A percentile compares a stretch with the other conserved stretches of the same genome.
Conservation (phyloP, 1,284 basidiomycete genomes). For the Microbotryum silenes-acaulis region DNA sequence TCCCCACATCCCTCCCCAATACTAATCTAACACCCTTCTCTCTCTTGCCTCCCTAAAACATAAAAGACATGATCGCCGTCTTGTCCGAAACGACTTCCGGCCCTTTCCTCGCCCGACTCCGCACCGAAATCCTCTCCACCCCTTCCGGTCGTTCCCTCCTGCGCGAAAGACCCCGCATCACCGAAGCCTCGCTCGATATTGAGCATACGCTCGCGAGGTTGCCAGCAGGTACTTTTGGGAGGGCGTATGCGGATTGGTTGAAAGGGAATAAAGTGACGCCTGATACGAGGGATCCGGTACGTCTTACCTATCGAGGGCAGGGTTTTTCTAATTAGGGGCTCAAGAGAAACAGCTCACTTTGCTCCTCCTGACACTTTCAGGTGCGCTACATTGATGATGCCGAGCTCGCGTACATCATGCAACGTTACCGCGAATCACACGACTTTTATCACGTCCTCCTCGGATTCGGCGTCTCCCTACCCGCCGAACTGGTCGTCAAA, state of each 20-base stretch:
- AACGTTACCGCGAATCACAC: constrained; percentile 94
- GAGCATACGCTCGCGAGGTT: constrained; percentile 53
- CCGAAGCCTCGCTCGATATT: constrained; percentile 68
- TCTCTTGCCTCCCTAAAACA: neutral
- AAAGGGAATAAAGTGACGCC: constrained; percentile 85
- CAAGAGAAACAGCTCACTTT: constrained; percentile 14
- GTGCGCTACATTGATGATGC: constrained; percentile 90
- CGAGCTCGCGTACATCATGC: constrained; percentile 92
- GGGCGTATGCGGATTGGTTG: constrained; percentile 85
- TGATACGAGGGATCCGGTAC: constrained; percentile 82
- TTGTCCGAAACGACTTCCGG: constrained; percentile 84
- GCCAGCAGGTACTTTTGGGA: constrained; percentile 74
- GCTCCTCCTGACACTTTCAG: constrained; percentile 43
- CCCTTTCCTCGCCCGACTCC: constrained; percentile 66
- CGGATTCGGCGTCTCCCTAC: constrained; percentile 77
- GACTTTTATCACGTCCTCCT: constrained; percentile 90
- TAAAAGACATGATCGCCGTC: constrained; percentile 75
- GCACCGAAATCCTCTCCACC: constrained; percentile 69
- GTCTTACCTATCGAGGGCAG: constrained; percentile 33
- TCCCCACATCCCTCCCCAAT: neutral
- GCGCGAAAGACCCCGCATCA: constrained; percentile 73
- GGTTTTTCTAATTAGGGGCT: no score
- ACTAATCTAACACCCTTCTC: no score
- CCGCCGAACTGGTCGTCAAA: constrained; percentile 92
- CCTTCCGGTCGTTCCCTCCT: constrained; percentile 47